A percentile compares a stretch with the other conserved stretches of the same genome.
phyloP scores from a whole-genome alignment of 2,329 filamentous ascomycete genomes.

The Colletotrichum sp. region DNA sequence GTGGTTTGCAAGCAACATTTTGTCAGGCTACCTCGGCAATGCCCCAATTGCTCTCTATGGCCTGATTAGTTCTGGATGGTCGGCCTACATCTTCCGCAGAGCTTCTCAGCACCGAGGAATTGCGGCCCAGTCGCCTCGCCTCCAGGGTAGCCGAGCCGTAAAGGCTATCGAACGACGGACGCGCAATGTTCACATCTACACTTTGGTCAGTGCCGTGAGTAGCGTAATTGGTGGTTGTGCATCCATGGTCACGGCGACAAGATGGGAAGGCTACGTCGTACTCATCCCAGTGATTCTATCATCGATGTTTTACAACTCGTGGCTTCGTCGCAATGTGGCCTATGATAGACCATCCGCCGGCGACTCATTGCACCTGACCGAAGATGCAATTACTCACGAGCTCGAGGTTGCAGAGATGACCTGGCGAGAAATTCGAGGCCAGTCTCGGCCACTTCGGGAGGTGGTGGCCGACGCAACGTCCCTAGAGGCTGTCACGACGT shows the following conservation, averaged over 20 bases:
- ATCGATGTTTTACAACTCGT: conserved; percentile 50
- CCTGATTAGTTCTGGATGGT: conserved; percentile 54
- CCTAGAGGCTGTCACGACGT: background rate
- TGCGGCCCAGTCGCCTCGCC: conserved; percentile 25
- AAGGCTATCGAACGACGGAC: conserved; percentile 39
- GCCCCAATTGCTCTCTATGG: conserved; percentile 53
- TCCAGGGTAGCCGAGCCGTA: conserved; percentile 28
- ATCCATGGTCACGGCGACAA: conserved; percentile 53
- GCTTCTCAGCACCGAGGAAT: conserved; percentile 39
- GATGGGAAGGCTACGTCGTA: conserved; percentile 59
- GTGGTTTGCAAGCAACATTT: conserved; percentile 52
- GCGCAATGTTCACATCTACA: conserved; percentile 48
- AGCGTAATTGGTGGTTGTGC: conserved; percentile 53
- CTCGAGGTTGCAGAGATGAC: background rate
- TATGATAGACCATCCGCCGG: conserved; percentile 37
- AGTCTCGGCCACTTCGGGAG: background rate
- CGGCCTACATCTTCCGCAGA: conserved; percentile 42
- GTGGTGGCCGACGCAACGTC: background rate
- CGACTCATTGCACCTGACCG: background rate
- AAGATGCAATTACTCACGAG: background rate
- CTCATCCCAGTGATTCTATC: conserved; percentile 54
- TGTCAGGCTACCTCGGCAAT: conserved; percentile 62
- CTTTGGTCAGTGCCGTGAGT: conserved; percentile 46
- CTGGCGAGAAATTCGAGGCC: background rate
- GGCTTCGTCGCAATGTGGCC: conserved; percentile 51